Base-by-base conservation (phyloP, 2,329 filamentous ascomycete species). In the Sporothrix brasiliensis region DNA sequence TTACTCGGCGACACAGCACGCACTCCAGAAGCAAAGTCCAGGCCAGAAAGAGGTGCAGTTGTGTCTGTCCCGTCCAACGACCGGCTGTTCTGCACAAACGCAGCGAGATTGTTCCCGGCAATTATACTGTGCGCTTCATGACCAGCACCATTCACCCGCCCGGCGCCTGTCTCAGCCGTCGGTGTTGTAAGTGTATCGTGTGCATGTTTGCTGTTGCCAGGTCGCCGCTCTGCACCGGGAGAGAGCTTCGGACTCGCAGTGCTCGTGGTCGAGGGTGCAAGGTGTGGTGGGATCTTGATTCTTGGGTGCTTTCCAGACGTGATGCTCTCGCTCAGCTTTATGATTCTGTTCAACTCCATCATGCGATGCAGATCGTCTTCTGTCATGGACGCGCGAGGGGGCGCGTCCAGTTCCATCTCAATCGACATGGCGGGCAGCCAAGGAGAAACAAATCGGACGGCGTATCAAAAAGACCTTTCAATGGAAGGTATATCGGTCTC, bases 281-380 rank as follows among this genome's bases (percentile, higher is more conserved):
- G 75, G 77, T 83, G 81, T 70, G 80, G 75, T 71, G 85, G 83
- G 47, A 84, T 78, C 78, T 88, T 89, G 80, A 90, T 85, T 75
- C 82, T 85, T 66, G 87, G 85, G 77, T 94, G 91, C 75, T 86
- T 88, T 77, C 94, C 93, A 79, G 92, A 88, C 78, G 95, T 84
- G 75, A 98, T 87, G 75, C 89, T 85, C 83, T 97, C 91, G 80
- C 89, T 90, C 80, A 98, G 89, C 75, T 85, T 87, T 77, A 97
- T 79, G 76, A 98, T 91, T 81, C 90, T 92, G 77, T 91, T 87
- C 83, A 93, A 95, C 80, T 94, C 88, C 76, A 84, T 80, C 66
- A 90, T 80, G 77, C 90, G 87, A 76, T 85, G 82, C 71, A 84
- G 78, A 74, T 87, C 84, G 72, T 84, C 83, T 73, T 83, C 78